These are phyloP conservation scores for Phialocephala subalpina DNA, from an alignment of 2,329 filamentous ascomycete species.

Conservation along the genomic window DNA sequence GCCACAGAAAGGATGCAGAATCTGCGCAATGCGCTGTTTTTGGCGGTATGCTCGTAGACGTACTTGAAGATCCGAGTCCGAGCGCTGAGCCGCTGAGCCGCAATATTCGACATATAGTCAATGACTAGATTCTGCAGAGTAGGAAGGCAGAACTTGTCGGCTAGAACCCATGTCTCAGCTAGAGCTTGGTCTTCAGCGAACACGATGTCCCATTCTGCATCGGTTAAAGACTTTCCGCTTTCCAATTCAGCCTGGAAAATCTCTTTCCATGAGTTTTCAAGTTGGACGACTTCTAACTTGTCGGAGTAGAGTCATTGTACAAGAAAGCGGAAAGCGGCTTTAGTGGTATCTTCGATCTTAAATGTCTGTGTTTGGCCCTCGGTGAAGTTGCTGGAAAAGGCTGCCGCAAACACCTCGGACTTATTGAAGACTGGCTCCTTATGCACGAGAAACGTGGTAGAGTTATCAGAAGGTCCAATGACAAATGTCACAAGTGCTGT, in stretches of 20 bases:
- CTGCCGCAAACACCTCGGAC: background rate
- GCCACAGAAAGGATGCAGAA: background rate
- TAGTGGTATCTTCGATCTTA: background rate
- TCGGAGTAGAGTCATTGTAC: constrained; percentile 4
- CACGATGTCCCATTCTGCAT: background rate
- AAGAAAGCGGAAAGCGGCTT: background rate
- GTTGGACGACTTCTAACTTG: background rate
- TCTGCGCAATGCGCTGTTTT: background rate
- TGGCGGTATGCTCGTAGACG: background rate
- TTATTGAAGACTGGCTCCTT: background rate
- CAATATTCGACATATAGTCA: background rate
- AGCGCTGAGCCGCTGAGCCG: too few species aligned
- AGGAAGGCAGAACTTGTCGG: constrained; percentile 1
- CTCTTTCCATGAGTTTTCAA: background rate
- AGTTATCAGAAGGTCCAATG: background rate
- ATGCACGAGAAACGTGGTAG: background rate
- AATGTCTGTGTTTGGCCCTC: constrained; percentile 10
- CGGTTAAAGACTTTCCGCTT: background rate
- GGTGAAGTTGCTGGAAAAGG: background rate
- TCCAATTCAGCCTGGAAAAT: background rate
- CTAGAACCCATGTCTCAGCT: constrained; percentile 12
- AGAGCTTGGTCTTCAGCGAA: background rate
- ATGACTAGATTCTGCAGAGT: constrained; percentile 3
- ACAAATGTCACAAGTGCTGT: background rate
- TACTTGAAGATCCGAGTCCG: background rate